phyloP scores from a whole-genome alignment of 192 early-diverging fungal genomes.

The Coemansia furcata region DNA sequence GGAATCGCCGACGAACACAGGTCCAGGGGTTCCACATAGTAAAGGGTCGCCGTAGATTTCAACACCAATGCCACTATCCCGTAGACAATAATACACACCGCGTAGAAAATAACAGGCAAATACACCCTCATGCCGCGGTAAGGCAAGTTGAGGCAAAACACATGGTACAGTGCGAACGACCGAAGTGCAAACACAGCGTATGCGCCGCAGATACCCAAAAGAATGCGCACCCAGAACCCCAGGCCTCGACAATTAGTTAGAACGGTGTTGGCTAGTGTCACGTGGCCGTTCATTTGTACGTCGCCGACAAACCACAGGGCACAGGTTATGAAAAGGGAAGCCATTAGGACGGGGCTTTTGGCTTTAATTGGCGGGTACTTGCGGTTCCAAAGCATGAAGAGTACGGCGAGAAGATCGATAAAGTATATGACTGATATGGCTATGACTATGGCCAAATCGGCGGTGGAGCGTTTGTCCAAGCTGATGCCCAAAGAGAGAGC shows the following conservation, averaged over 20 bases:
- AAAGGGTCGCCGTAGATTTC: constrained; percentile 7
- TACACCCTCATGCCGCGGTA: not conserved
- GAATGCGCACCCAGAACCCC: constrained; percentile 42
- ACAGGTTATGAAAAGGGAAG: constrained; percentile 14
- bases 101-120: constrained; percentile 1
- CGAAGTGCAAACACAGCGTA: constrained; percentile 25
- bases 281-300: constrained; percentile 45
- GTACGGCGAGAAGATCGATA: constrained; percentile 22
- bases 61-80: constrained; percentile 34
- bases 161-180: not conserved
- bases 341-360: constrained; percentile 51
- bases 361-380: constrained; percentile 53
- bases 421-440: constrained; percentile 13
- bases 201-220: constrained; percentile 31
- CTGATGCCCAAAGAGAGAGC: not conserved
- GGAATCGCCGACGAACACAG: constrained; percentile 27
- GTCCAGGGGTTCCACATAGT: constrained; percentile 16
- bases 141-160: not conserved
- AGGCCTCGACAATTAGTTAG: constrained; percentile 36
- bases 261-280: constrained; percentile 17
- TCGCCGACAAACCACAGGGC: constrained; percentile 53
- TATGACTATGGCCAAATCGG: constrained; percentile 17
- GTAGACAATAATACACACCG: constrained; percentile 15
- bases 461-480: constrained; percentile 26
- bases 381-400: constrained; percentile 42